Percentiles rank a stretch among this genome's conserved stretches.
Evolutionary conservation across 208 protist genomes (phyloP).

Genomic region (Angomonas desouzai): DNA sequence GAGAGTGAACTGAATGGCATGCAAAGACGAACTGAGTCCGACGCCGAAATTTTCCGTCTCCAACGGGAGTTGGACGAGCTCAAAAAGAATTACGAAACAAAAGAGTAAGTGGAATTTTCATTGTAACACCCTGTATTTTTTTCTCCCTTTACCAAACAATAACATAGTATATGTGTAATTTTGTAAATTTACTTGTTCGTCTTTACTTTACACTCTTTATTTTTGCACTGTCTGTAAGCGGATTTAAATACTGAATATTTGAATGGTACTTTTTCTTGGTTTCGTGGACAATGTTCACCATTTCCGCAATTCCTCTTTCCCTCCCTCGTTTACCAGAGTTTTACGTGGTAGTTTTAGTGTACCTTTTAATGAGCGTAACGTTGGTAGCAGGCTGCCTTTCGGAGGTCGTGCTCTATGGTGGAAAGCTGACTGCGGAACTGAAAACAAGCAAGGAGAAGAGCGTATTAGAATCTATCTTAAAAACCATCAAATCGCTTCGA

Average conservation of each 20-base stretch:
- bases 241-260: no score
- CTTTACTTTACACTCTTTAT: no score
- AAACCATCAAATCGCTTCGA: background rate
- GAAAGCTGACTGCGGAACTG: background rate
- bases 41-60: slow-evolving; percentile 67
- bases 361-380: background rate
- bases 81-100: background rate
- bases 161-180: no score
- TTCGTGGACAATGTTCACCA: no score
- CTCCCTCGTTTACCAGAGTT: no score
- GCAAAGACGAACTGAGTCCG: slow-evolving; percentile 44
- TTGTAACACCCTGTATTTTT: no score
- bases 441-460: background rate
- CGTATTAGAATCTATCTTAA: background rate
- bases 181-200: no score
- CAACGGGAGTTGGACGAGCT: slow-evolving; percentile 63
- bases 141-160: no score
- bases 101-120: background rate
- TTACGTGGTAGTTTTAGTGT: no score
- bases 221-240: no score
- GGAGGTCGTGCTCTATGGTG: background rate
- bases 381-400: background rate
- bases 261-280: no score
- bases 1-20: slow-evolving; percentile 56
- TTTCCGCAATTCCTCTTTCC: no score